These are phyloP conservation scores for Aspergillus taichungensis DNA, from an alignment of 495 filamentous ascomycete genomes.

Conservation along the genomic window DNA sequence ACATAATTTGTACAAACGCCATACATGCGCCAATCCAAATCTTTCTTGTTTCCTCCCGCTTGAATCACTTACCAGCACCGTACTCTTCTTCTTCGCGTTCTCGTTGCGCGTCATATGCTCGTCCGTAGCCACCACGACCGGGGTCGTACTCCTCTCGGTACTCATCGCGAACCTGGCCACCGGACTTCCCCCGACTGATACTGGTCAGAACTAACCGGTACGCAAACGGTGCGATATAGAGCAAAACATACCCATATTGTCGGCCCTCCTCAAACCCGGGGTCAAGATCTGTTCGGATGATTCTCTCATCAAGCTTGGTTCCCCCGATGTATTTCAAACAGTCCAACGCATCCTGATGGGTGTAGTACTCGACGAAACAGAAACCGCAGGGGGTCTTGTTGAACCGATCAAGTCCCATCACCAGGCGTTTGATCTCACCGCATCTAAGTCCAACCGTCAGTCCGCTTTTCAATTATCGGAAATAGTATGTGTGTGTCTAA, in stretches of 20 bases:
- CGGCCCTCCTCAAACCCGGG: slow-evolving; percentile 92
- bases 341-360: slow-evolving; percentile 87
- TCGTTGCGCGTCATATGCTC: slow-evolving; percentile 55
- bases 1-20: slow-evolving; percentile 27
- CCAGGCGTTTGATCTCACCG: slow-evolving; percentile 91
- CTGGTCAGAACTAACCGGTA: slow-evolving; percentile 20
- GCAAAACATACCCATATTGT: slow-evolving; percentile 67
- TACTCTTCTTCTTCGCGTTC: slow-evolving; percentile 51
- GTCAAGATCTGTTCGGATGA: slow-evolving; percentile 94
- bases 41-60: not conserved
- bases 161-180: slow-evolving; percentile 94
- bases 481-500: slow-evolving; percentile 16
- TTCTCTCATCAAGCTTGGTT: slow-evolving; percentile 95
- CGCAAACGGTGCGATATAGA: too few species aligned
- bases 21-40: slow-evolving; percentile 16
- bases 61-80: slow-evolving; percentile 36
- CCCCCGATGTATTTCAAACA: slow-evolving; percentile 98
- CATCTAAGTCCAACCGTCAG: slow-evolving; percentile 41
- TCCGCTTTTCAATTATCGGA: not conserved
- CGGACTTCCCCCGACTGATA: slow-evolving; percentile 72
- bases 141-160: slow-evolving; percentile 96
- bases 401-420: slow-evolving; percentile 97
- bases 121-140: slow-evolving; percentile 76
- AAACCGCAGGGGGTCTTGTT: slow-evolving; percentile 98
- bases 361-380: slow-evolving; percentile 99